A percentile compares a stretch with the other conserved stretches of the same genome.
Conservation (phyloP, 2,329 filamentous ascomycete species). For the Talaromyces sp. region DNA sequence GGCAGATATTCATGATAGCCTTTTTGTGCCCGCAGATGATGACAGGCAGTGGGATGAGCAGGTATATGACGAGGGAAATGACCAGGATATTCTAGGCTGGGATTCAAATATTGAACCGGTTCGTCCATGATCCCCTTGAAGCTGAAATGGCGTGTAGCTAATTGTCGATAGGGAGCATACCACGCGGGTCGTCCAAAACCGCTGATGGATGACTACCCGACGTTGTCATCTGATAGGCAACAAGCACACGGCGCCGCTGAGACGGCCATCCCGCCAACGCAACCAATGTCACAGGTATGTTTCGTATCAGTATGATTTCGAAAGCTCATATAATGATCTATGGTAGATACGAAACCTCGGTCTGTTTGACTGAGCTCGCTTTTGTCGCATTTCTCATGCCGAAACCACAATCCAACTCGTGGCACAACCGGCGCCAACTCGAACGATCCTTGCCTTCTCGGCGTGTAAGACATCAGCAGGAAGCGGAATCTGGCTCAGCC, state of each 20-base stretch:
- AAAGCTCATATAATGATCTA: constrained; percentile 23
- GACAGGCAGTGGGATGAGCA: constrained; percentile 60
- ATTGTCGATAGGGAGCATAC: constrained; percentile 14
- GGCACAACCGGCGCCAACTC: constrained; percentile 80
- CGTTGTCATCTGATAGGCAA: constrained; percentile 9
- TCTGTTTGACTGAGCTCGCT: constrained; percentile 40
- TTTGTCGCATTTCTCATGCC: constrained; percentile 19
- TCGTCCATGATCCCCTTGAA: constrained; percentile 19
- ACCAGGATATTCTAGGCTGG: constrained; percentile 61
- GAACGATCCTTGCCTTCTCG: constrained; percentile 51
- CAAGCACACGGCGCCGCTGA: constrained; percentile 27
- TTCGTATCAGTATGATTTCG: not conserved
- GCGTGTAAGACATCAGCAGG: constrained; percentile 40
- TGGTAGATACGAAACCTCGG: constrained; percentile 37
- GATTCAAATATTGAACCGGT: constrained; percentile 55
- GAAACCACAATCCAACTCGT: constrained; percentile 69
- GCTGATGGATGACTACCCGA: constrained; percentile 14
- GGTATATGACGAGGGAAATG: constrained; percentile 45
- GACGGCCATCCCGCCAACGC: constrained; percentile 46
- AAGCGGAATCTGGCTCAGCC: constrained; percentile 65
- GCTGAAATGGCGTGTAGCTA: constrained; percentile 3
- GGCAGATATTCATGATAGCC: constrained; percentile 54
- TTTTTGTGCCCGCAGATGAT: constrained; percentile 61
- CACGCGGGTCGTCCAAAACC: constrained; percentile 17
- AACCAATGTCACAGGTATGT: constrained; percentile 48